Conservation (phyloP, 2,329 filamentous ascomycete genomes). For the Calonectria pseudoturangicola region DNA sequence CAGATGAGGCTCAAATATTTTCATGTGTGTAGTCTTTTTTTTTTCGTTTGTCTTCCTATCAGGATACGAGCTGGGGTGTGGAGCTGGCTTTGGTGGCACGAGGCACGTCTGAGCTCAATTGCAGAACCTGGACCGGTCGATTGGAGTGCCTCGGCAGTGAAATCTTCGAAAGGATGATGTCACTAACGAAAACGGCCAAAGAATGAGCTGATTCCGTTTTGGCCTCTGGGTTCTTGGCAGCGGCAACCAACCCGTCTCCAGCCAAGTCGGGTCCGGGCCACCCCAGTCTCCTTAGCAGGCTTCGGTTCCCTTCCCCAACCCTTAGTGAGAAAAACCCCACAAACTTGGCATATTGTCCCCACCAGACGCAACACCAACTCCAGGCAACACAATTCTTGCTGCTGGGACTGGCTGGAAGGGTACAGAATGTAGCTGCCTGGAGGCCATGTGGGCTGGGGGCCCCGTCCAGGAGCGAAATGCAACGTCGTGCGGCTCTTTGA, state of each 20-base stretch:
- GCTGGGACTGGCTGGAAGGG: slow-evolving; percentile 24
- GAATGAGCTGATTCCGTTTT: slow-evolving; percentile 19
- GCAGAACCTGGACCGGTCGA: slow-evolving; percentile 20
- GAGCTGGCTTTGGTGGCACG: background rate
- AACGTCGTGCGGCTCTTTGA: slow-evolving; percentile 42
- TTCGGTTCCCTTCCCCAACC: slow-evolving; percentile 33
- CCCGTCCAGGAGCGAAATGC: slow-evolving; percentile 26
- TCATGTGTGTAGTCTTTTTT: slow-evolving; percentile 8
- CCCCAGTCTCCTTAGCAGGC: background rate
- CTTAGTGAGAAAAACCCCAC: slow-evolving; percentile 16
- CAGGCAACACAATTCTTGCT: slow-evolving; percentile 44
- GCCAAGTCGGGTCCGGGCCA: background rate
- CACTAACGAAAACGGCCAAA: background rate
- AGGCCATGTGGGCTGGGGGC: slow-evolving; percentile 19
- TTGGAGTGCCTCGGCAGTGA: slow-evolving; percentile 3
- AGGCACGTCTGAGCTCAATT: background rate
- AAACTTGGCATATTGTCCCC: slow-evolving; percentile 35
- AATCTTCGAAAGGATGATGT: slow-evolving; percentile 3
- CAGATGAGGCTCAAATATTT: slow-evolving; percentile 33
- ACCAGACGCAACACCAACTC: slow-evolving; percentile 30
- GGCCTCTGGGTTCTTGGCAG: slow-evolving; percentile 12
- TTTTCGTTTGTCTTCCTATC: slow-evolving; percentile 1
- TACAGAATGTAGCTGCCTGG: slow-evolving; percentile 42
- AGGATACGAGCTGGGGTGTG: slow-evolving; percentile 2
- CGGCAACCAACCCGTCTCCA: slow-evolving; percentile 2